Conservation (phyloP, 768 basidiomycete genomes). For the Ramaria rubella region DNA sequence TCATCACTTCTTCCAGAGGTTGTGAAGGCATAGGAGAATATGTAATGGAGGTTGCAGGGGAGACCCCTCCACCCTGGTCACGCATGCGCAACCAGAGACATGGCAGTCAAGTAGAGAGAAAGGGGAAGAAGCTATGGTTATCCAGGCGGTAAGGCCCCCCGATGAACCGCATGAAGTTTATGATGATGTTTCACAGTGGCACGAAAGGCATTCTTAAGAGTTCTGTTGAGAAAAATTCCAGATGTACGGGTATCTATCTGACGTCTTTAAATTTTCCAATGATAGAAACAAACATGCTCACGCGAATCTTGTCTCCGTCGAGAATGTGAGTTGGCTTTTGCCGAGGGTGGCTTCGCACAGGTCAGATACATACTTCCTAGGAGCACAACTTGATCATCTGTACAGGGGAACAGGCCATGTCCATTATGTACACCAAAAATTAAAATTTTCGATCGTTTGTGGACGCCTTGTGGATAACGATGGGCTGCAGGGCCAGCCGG, state of each 20-base stretch:
- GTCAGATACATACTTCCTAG: conserved; percentile 76
- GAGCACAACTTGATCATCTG: conserved; percentile 74
- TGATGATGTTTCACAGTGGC: conserved; percentile 77
- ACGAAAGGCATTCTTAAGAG: conserved; percentile 84
- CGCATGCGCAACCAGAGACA: conserved; percentile 75
- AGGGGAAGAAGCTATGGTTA: conserved; percentile 61
- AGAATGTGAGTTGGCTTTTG: conserved; percentile 58
- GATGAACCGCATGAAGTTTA: conserved; percentile 33
- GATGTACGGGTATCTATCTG: conserved; percentile 83
- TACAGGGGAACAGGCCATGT: conserved; percentile 63
- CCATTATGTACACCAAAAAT: too few species aligned
- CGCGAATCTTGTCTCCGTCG: conserved; percentile 78
- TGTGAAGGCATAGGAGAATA: conserved; percentile 91
- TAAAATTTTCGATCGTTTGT: too few species aligned
- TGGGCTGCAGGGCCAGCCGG: too few species aligned
- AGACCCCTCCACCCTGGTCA: conserved; percentile 83
- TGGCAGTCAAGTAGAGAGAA: conserved; percentile 21
- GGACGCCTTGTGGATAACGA: too few species aligned
- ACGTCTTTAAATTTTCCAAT: too few species aligned
- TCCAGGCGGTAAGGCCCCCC: conserved; percentile 50
- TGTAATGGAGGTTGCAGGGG: conserved; percentile 63
- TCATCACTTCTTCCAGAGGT: conserved; percentile 55
- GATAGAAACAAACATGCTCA: too few species aligned
- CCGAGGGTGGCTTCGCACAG: conserved; percentile 83
- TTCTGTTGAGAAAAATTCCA: conserved; percentile 89